Percentiles rank a stretch among this genome's conserved stretches.
Evolutionary conservation across 371 early-diverging fungal genomes (phyloP).

Genomic region (Blakeslea trispora): DNA sequence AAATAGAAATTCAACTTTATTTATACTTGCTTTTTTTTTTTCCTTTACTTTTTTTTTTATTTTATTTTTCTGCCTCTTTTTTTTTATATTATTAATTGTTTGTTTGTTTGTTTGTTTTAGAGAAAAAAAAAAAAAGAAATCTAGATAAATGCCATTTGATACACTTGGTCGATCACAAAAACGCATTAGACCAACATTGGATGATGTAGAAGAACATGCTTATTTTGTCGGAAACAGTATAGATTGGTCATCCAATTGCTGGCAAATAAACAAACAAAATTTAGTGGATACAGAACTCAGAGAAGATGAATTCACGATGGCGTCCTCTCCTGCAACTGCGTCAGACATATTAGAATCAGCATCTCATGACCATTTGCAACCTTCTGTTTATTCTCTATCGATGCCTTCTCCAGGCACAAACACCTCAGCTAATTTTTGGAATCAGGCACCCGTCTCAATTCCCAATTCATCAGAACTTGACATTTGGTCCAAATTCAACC

Average conservation of each 20-base stretch:
- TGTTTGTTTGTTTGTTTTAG: too few species aligned
- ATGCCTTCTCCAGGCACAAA: constrained; percentile 5
- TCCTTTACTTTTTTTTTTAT: constrained; percentile 11
- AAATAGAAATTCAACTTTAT: background rate
- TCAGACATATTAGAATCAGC: constrained; percentile 2
- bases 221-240: constrained; percentile 3
- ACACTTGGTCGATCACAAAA: constrained; percentile 28
- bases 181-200: constrained; percentile 10
- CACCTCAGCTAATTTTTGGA: constrained; percentile 12
- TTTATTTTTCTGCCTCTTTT: background rate
- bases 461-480: constrained; percentile 9
- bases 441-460: constrained; percentile 6
- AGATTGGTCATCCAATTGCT: constrained; percentile 2
- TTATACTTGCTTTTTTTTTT: constrained; percentile 5
- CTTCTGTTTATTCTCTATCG: constrained; percentile 14
- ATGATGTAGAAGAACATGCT: constrained; percentile 11
- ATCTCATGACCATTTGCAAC: background rate
- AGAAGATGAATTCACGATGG: constrained; percentile 1
- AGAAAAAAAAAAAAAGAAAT: too few species aligned
- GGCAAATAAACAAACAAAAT: background rate
- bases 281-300: background rate
- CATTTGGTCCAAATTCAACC: constrained; percentile 27
- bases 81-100: too few species aligned
- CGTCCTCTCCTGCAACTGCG: background rate
- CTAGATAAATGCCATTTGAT: constrained; percentile 24